Evolutionary conservation across 306 rosid species (phyloP), one percentile per base, ranked within the genome.

Genomic region (Crotalaria pallida): DNA sequence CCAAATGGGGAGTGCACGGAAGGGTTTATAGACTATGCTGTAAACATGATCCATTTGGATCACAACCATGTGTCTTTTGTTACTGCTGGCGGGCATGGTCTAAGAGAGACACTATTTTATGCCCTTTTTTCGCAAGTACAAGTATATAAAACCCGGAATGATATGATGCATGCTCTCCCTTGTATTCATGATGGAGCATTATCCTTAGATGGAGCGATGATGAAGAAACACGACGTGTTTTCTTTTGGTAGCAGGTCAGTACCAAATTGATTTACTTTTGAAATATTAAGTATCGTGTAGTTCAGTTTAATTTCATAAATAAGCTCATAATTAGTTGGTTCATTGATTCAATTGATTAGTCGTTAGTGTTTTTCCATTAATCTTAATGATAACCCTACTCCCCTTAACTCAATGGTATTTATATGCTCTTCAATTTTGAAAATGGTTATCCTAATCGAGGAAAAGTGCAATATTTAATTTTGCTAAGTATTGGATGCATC

Each of bases 171-270:
- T 45, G 86, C 86, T 61, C 76, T 87, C 34, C 73, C 92, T 16
- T 87, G 92, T 72, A 82, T 88, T 36, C 75, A 41, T 58, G 84
- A 82, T 22, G 96, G 92, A 59, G 89, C 92, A 17, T 13, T 86
- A 53, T 89, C 96, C 61, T 77, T 87, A 61, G 92, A 89, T 74
- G 92, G 88, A 26, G 90, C 92, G 22, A 74, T 89, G 81, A 85
- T 89, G 23, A 85, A 80, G 71, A 66, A 78, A 77, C 43, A 79
- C 23, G 87, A 84, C 44, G 38, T 85, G 18, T 83, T 87, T 55
- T 41, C 70, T 77, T 73, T 87, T 6, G 90, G 90, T 58, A 58
- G 52, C 22, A 61, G 87, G 96, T 87, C 23, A 31, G 79, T 57
- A 12, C 52, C 61, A 33, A 43, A 57, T 36, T 22, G 47, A 31